Conservation (phyloP, 2,329 filamentous ascomycete species). For the Ophiobolus disseminans region DNA sequence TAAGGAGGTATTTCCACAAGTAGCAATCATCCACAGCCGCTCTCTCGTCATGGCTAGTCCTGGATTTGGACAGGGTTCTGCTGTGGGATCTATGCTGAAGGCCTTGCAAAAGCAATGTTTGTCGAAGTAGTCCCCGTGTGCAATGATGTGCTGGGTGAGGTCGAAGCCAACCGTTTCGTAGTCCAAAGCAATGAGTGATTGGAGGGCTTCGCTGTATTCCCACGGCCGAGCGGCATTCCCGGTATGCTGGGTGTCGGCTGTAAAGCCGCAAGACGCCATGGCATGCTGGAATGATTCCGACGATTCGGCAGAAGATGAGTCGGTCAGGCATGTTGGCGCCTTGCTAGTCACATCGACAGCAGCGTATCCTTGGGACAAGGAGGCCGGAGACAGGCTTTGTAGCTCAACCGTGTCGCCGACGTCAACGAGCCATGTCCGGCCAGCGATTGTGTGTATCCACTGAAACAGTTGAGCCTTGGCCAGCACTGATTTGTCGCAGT, state of each 20-base stretch:
- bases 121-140: constrained; percentile 40
- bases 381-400: constrained; percentile 33
- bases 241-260: constrained; percentile 33
- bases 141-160: constrained; percentile 24
- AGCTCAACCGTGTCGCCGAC: constrained; percentile 40
- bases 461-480: constrained; percentile 42
- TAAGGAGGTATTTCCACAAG: constrained; percentile 34
- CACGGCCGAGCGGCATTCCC: constrained; percentile 43
- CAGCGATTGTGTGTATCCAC: constrained; percentile 37
- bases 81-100: constrained; percentile 20
- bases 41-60: constrained; percentile 34
- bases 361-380: constrained; percentile 33
- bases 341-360: constrained; percentile 25
- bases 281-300: constrained; percentile 38
- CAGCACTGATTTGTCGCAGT: constrained; percentile 43
- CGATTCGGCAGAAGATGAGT: constrained; percentile 21
- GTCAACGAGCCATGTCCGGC: constrained; percentile 44
- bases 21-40: constrained; percentile 43
- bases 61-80: constrained; percentile 26
- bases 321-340: constrained; percentile 40
- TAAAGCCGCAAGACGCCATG: constrained; percentile 42
- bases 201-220: constrained; percentile 36
- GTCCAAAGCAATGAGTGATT: constrained; percentile 40
- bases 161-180: constrained; percentile 45
- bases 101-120: constrained; percentile 41